Percentiles rank a stretch among this genome's conserved stretches.
Evolutionary conservation across 441 rosid species (phyloP).

Genomic region (Euphorbia celastroides): DNA sequence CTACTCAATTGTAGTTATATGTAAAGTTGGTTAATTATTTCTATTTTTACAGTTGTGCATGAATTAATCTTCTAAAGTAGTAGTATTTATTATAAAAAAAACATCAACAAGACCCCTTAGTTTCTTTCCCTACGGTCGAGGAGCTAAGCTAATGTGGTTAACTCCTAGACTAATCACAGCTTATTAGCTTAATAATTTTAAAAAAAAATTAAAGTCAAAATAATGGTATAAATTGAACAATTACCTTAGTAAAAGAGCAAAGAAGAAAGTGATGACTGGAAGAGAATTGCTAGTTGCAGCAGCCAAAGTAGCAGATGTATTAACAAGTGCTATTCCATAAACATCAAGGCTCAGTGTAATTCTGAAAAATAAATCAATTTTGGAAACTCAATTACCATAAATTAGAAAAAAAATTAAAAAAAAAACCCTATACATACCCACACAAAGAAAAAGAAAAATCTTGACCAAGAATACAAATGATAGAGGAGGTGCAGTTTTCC

Average conservation of each 20-base stretch:
- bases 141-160: too few species aligned
- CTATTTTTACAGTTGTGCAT: neutral
- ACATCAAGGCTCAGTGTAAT: slow-evolving; percentile 58
- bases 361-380: slow-evolving; percentile 22
- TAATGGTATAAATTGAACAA: too few species aligned
- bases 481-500: slow-evolving; percentile 65
- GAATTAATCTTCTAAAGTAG: neutral
- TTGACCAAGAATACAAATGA: slow-evolving; percentile 60
- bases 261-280: slow-evolving; percentile 83
- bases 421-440: slow-evolving; percentile 55
- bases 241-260: slow-evolving; percentile 71
- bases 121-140: too few species aligned
- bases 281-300: slow-evolving; percentile 71
- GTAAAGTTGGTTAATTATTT: neutral
- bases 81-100: too few species aligned
- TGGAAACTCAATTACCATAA: neutral
- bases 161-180: neutral
- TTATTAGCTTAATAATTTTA: neutral
- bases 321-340: slow-evolving; percentile 62
- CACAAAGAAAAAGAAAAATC: slow-evolving; percentile 61
- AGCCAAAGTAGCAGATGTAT: slow-evolving; percentile 75
- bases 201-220: too few species aligned
- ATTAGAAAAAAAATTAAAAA: neutral
- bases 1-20: too few species aligned
- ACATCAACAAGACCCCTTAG: too few species aligned